Percentiles rank a stretch among this genome's conserved stretches.
phyloP scores from a whole-genome alignment of 2,329 filamentous ascomycete genomes.

The Macrophomina pseudophaseolina region DNA sequence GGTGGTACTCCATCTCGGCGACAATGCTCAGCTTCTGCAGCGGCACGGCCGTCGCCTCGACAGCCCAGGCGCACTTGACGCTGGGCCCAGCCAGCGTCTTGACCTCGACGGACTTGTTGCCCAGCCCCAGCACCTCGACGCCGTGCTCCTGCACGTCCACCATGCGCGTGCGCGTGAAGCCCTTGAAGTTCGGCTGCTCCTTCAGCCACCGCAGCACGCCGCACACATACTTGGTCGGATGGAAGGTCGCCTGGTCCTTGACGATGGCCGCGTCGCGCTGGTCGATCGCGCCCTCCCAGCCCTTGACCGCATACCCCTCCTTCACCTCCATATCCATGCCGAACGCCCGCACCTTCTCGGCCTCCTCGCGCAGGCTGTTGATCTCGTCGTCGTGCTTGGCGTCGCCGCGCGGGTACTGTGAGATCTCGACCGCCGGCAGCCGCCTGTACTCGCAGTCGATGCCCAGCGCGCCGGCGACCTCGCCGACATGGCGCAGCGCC shows the following conservation, averaged over 20 bases:
- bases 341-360: slow-evolving; percentile 49
- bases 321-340: slow-evolving; percentile 52
- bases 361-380: slow-evolving; percentile 53
- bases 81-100: slow-evolving; percentile 54
- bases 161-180: slow-evolving; percentile 58
- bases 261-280: slow-evolving; percentile 59
- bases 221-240: slow-evolving; percentile 61
- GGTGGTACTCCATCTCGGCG: slow-evolving; percentile 58
- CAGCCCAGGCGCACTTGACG: slow-evolving; percentile 55
- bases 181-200: slow-evolving; percentile 58
- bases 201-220: slow-evolving; percentile 59
- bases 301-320: slow-evolving; percentile 54
- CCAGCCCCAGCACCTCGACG: slow-evolving; percentile 51
- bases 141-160: slow-evolving; percentile 56
- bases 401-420: slow-evolving; percentile 52
- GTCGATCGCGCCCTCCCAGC: slow-evolving; percentile 58
- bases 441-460: slow-evolving; percentile 63
- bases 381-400: slow-evolving; percentile 54
- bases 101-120: slow-evolving; percentile 54
- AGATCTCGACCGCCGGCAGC: slow-evolving; percentile 57
- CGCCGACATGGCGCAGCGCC: slow-evolving; percentile 58
- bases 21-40: slow-evolving; percentile 61
- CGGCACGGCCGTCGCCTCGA: slow-evolving; percentile 62
- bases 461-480: slow-evolving; percentile 54
- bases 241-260: slow-evolving; percentile 58